Evolutionary conservation across 768 basidiomycete genomes (phyloP).

Genomic region (Pulveroboletus sp.): DNA sequence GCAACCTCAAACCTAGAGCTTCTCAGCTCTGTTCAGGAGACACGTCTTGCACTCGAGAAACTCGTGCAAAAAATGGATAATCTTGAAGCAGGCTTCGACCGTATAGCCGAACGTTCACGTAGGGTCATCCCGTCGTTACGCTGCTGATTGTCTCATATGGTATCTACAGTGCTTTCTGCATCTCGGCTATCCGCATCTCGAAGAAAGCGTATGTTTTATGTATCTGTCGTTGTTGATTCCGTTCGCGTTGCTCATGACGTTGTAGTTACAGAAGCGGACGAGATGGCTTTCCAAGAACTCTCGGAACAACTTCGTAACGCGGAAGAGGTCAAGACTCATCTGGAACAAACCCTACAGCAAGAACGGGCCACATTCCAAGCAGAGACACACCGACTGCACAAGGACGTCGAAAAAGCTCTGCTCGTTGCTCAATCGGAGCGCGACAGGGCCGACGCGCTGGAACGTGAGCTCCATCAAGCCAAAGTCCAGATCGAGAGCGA

Average conservation of each 20-base stretch:
- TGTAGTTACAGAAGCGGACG: conserved; percentile 68
- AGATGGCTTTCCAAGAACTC: conserved; percentile 68
- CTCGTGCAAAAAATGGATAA: conserved; percentile 74
- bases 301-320: conserved; percentile 59
- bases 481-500: conserved; percentile 64
- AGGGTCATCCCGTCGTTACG: conserved; percentile 24
- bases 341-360: conserved; percentile 55
- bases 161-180: conserved; percentile 60
- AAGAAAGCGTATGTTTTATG: conserved; percentile 56
- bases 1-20: conserved; percentile 42
- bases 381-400: conserved; percentile 53
- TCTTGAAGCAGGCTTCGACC: conserved; percentile 76
- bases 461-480: conserved; percentile 60
- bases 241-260: conserved; percentile 6
- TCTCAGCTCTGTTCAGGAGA: conserved; percentile 55
- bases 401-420: conserved; percentile 39
- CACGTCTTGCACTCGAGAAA: conserved; percentile 59
- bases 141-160: neutral
- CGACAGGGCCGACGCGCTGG: conserved; percentile 50
- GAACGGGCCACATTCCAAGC: conserved; percentile 51
- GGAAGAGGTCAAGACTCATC: conserved; percentile 51
- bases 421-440: conserved; percentile 39
- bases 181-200: conserved; percentile 66
- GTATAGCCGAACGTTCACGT: conserved; percentile 82
- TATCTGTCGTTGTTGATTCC: neutral